Percentiles rank a stretch among this genome's conserved stretches.
These are phyloP conservation scores for Tuctoria greenei DNA, from an alignment of 176 grass and related monocot genomes.

Conservation along the genomic window DNA sequence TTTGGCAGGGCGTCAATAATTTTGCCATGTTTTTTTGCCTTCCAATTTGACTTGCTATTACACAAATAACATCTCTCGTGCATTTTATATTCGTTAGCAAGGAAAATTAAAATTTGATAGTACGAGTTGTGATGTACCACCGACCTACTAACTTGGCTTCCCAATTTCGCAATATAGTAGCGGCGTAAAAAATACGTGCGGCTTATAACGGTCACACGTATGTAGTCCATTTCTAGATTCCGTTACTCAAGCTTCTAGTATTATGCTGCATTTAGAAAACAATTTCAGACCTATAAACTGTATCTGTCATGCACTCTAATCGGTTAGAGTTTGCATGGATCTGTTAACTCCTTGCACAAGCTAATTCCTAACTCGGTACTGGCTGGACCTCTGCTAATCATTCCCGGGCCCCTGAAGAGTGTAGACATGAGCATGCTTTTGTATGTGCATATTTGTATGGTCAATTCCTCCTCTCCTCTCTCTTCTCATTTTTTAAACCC, in stretches of 20 bases:
- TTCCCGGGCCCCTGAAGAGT: conserved; percentile 1
- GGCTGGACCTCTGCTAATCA: conserved; percentile 1
- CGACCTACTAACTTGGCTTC: conserved; percentile 18
- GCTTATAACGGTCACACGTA: neutral
- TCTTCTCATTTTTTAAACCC: conserved; percentile 2
- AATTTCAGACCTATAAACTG: neutral
- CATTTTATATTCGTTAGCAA: neutral
- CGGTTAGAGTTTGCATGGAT: conserved; percentile 28
- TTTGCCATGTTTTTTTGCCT: conserved; percentile 23
- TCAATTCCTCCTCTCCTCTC: neutral
- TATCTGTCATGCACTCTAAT: conserved; percentile 15
- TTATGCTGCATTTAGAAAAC: neutral
- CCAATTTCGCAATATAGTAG: neutral
- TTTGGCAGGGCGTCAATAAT: conserved; percentile 49
- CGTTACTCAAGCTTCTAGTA: neutral
- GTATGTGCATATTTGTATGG: neutral
- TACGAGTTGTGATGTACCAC: conserved; percentile 25
- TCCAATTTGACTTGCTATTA: conserved; percentile 32
- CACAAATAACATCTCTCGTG: neutral
- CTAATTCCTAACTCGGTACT: neutral
- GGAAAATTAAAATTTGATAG: conserved; percentile 9
- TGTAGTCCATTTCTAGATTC: neutral
- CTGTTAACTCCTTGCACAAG: conserved; percentile 25
- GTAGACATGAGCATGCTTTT: neutral
- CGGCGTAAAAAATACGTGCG: neutral